phyloP scores from a whole-genome alignment of 441 rosid genomes.

The Populus trichocarpa region DNA sequence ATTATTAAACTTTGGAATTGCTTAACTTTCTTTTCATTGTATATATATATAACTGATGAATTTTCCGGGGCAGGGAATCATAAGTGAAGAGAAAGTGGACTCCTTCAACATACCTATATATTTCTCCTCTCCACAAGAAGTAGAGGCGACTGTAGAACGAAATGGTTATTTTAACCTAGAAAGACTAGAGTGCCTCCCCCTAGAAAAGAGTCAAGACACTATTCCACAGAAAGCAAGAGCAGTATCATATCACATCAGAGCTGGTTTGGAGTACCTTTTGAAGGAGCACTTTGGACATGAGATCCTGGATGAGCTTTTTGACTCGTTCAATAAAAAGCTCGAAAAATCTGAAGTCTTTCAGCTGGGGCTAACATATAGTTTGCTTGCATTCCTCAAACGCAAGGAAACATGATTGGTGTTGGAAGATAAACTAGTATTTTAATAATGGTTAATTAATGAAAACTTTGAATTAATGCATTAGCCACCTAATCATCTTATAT shows the following conservation, averaged over 20 bases:
- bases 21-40: too few relatives aligned
- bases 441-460: too few relatives aligned
- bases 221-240: neutral
- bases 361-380: neutral
- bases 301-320: constrained; percentile 3
- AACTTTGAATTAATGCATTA: neutral
- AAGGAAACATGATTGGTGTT: neutral
- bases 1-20: too few relatives aligned
- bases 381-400: neutral
- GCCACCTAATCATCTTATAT: neutral
- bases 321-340: constrained; percentile 1
- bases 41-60: neutral
- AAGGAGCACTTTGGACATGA: constrained; percentile 7
- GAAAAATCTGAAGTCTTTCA: neutral
- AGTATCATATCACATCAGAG: neutral
- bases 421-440: neutral
- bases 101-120: constrained; percentile 20
- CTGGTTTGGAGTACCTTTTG: constrained; percentile 9
- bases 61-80: constrained; percentile 1
- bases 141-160: constrained; percentile 6
- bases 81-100: constrained; percentile 17
- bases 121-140: neutral
- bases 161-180: constrained; percentile 10
- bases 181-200: neutral
- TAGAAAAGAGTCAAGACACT: neutral